Evolutionary conservation across 306 rosid species (phyloP).

Genomic region (Quercus wislizeni): DNA sequence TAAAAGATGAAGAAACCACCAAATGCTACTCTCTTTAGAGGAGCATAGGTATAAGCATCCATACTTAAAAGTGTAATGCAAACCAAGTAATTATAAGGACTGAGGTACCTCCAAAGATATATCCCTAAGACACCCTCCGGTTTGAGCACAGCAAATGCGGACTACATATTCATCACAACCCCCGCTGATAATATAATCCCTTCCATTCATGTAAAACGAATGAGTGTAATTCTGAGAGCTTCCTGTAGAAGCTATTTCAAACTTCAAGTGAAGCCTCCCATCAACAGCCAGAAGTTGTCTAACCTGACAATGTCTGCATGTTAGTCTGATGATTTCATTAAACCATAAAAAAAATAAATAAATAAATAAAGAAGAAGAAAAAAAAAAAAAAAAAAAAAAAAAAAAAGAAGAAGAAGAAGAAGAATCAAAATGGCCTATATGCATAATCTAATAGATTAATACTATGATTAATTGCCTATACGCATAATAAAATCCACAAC

Average conservation of each 20-base stretch:
- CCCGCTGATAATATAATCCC: slow-evolving; percentile 83
- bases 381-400: too few species aligned
- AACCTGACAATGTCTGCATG: slow-evolving; percentile 44
- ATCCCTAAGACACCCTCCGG: slow-evolving; percentile 79
- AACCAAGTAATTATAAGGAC: slow-evolving; percentile 12
- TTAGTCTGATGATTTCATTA: slow-evolving; percentile 7
- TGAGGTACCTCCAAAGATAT: slow-evolving; percentile 65
- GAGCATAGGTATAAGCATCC: background rate
- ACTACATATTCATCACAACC: slow-evolving; percentile 84
- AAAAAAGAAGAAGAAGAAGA: background rate
- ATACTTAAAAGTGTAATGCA: background rate
- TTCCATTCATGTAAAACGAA: slow-evolving; percentile 83
- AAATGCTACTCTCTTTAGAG: too few species aligned
- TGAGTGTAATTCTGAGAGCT: slow-evolving; percentile 79
- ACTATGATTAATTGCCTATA: too few species aligned
- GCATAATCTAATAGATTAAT: background rate
- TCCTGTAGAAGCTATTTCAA: slow-evolving; percentile 68
- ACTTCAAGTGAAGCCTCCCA: slow-evolving; percentile 79
- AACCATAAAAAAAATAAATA: too few species aligned
- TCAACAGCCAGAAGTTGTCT: slow-evolving; percentile 76
- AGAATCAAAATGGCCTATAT: background rate
- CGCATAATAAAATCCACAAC: background rate
- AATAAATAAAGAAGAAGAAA: too few species aligned
- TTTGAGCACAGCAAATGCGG: slow-evolving; percentile 83
- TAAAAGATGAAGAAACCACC: too few species aligned